Evolutionary conservation across 495 filamentous ascomycete species (phyloP).

Genomic region (Tuber borchii): DNA sequence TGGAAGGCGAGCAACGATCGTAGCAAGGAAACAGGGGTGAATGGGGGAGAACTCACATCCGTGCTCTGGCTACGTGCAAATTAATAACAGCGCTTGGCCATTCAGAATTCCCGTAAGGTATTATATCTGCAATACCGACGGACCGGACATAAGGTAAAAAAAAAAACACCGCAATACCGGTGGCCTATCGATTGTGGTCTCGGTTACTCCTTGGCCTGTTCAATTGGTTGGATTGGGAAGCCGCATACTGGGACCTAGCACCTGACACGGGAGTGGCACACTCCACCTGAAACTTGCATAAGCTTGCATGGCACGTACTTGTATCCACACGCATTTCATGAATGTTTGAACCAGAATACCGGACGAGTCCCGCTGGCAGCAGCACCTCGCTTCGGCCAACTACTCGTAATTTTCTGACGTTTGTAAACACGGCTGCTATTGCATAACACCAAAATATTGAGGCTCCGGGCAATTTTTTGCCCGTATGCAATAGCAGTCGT

Average conservation of each 20-base stretch:
- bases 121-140: neutral
- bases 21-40: no score
- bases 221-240: neutral
- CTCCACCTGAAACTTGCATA: neutral
- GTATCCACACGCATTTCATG: neutral
- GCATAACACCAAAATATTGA: no score
- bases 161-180: neutral
- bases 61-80: neutral
- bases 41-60: neutral
- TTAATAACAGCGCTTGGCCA: neutral
- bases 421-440: no score
- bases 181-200: no score
- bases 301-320: neutral
- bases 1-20: no score
- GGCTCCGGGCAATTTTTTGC: no score
- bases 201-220: neutral
- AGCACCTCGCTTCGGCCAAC: neutral
- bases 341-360: neutral
- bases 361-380: neutral
- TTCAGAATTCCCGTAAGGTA: neutral
- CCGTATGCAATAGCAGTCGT: no score
- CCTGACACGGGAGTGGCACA: slow-evolving; percentile 3
- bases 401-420: no score
- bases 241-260: neutral
- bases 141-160: neutral